phyloP scores from a whole-genome alignment of 768 basidiomycete genomes.

The Russula abietina region DNA sequence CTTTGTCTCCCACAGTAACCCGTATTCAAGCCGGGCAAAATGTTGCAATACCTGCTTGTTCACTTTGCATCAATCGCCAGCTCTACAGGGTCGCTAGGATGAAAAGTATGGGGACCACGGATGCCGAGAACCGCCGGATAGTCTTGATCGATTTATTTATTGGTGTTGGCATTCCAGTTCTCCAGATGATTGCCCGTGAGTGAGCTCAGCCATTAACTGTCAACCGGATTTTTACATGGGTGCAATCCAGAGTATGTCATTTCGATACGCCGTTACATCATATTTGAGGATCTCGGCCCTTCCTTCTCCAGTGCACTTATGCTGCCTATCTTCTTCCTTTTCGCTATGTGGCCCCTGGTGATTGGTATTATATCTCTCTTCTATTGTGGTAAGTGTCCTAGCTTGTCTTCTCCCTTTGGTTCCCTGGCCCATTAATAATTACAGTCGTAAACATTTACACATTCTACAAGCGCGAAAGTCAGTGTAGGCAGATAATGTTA shows the following conservation, averaged over 20 bases:
- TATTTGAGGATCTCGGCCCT: slow-evolving; percentile 42
- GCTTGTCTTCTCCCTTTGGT: neutral
- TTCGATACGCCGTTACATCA: neutral
- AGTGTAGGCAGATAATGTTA: too few species aligned
- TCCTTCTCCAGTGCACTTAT: slow-evolving; percentile 33
- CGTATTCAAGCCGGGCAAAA: too few species aligned
- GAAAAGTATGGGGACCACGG: too few species aligned
- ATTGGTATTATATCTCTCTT: slow-evolving; percentile 30
- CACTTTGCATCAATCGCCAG: too few species aligned
- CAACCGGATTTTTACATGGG: neutral
- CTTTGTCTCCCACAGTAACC: too few species aligned
- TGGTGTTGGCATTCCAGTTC: too few species aligned
- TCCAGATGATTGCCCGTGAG: slow-evolving; percentile 4
- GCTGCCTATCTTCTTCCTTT: slow-evolving; percentile 28
- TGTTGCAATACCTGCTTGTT: too few species aligned
- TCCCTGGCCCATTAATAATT: neutral
- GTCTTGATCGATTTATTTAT: too few species aligned
- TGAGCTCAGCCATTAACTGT: neutral
- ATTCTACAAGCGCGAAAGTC: too few species aligned
- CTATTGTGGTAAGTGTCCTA: slow-evolving; percentile 34
- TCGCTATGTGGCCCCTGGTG: slow-evolving; percentile 28
- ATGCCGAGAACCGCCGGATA: too few species aligned
- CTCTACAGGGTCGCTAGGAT: too few species aligned
- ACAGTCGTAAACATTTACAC: slow-evolving; percentile 29
- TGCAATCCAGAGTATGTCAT: too few species aligned